Percentiles rank a stretch among this genome's conserved stretches.
Conservation (phyloP, 78 protist species). For the Dictyostelium purpureum region DNA sequence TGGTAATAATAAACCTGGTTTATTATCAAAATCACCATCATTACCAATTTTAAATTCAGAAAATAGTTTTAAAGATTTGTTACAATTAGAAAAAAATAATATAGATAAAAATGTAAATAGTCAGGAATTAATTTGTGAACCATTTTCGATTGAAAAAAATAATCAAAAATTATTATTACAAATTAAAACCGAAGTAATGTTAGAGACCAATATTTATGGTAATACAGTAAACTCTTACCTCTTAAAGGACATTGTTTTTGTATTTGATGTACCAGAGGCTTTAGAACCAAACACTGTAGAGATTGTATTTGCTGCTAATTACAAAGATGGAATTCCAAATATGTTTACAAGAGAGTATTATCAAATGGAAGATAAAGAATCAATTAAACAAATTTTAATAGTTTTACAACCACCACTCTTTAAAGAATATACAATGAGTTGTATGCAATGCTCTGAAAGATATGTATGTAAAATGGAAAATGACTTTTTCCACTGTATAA, state of each 20-base stretch:
- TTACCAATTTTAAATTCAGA: not conserved
- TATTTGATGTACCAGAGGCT: slow-evolving; percentile 21
- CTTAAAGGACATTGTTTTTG: slow-evolving; percentile 20
- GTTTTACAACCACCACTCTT: not conserved
- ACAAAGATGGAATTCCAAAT: slow-evolving; percentile 36
- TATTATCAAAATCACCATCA: too few relatives aligned
- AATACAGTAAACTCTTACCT: not conserved
- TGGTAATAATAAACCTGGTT: not conserved
- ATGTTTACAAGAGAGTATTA: slow-evolving; percentile 15
- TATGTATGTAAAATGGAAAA: slow-evolving; percentile 7
- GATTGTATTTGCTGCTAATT: slow-evolving; percentile 21
- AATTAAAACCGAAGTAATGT: slow-evolving; percentile 22
- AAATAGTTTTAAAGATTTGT: not conserved
- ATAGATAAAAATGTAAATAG: too few relatives aligned
- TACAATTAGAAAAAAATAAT: too few relatives aligned
- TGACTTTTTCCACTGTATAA: slow-evolving; percentile 35
- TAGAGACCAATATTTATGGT: slow-evolving; percentile 34
- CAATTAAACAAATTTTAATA: not conserved
- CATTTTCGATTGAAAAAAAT: slow-evolving; percentile 30
- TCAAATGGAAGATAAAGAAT: slow-evolving; percentile 18
- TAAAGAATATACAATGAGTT: slow-evolving; percentile 49
- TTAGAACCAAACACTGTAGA: not conserved
- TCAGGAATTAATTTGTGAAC: slow-evolving; percentile 32
- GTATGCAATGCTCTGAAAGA: slow-evolving; percentile 64
- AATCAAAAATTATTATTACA: slow-evolving; percentile 38